Base-by-base conservation (phyloP, 2,329 filamentous ascomycete genomes). In the Spiromastix sp. region DNA sequence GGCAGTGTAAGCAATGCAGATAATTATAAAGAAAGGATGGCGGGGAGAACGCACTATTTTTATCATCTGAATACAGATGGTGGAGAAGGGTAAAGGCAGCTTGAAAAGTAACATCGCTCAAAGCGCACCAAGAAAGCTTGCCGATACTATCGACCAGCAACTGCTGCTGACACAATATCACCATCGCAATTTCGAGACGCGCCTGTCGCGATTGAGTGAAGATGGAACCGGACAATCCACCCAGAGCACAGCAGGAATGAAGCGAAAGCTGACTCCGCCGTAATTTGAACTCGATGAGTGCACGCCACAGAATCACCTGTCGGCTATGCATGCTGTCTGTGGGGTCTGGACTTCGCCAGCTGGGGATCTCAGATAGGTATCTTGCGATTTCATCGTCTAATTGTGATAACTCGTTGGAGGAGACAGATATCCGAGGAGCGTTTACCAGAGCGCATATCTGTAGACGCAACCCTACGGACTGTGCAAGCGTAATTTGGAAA, bases 321-420 rank as follows among this genome's bases (percentile, higher is more conserved):
- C 56, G 50, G 16, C 55, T 56, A 16, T 52, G 48, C 1, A 39
- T 41, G 7, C 46, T 40, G 17, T 54, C 48, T 10, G 39, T 45
- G 5, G 42, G 16, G 2, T 50, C 44, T 0, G 46, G 27, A 4
- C 30, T 11, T 3, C 37, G 27, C 60, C 59, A 63, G 0, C 39
- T 12, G 1, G 59, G 58, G 24, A 62, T 54, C 3, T 48, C 48
- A 4, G 54, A 51, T 10, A 61, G 45, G 12, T 56, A 46, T 4
- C 51, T 49, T 20, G 43, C 54, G 4, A 64, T 41, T 20, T 63
- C 59, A 42, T 52, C 56, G 30, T 64, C 60, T n/a, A 63, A 38
- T 5, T 49, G 50, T 4, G 54, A 46, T 10, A 63, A 56, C 19
- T 63, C 59, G n/a, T 60, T 52, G 21, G 62, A 59, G 10, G 41